Evolutionary conservation across 2,329 filamentous ascomycete genomes (phyloP).

Genomic region (Alternaria postmessia): DNA sequence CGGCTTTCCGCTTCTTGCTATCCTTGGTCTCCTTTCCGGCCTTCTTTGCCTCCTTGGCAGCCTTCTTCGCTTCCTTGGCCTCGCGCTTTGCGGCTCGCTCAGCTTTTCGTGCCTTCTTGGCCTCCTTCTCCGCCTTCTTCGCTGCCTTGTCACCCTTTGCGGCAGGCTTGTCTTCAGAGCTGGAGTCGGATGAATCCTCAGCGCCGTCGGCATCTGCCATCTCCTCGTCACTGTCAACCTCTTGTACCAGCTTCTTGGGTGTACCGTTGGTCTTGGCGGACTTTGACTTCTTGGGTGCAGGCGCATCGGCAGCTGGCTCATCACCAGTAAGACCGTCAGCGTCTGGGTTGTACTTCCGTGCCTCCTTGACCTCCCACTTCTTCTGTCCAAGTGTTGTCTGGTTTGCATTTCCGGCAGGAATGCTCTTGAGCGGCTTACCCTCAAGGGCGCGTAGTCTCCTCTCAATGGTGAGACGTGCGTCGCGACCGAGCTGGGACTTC

Average conservation of each 20-base stretch:
- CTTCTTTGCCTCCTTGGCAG: slow-evolving; percentile 60
- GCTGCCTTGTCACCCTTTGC: slow-evolving; percentile 48
- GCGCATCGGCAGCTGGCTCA: slow-evolving; percentile 60
- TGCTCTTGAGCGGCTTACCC: slow-evolving; percentile 84
- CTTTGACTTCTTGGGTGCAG: slow-evolving; percentile 57
- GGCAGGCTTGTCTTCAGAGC: slow-evolving; percentile 43
- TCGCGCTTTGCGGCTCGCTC: slow-evolving; percentile 50
- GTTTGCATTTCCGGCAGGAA: slow-evolving; percentile 66
- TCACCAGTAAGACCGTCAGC: slow-evolving; percentile 83
- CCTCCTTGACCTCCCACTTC: slow-evolving; percentile 93
- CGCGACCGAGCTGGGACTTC: slow-evolving; percentile 79
- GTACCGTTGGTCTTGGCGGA: slow-evolving; percentile 51
- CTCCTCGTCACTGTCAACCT: slow-evolving; percentile 55
- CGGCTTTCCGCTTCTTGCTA: slow-evolving; percentile 57
- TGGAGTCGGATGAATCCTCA: slow-evolving; percentile 49
- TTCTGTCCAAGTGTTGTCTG: slow-evolving; percentile 52
- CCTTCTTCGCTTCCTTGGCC: slow-evolving; percentile 62
- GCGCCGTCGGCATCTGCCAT: slow-evolving; percentile 50
- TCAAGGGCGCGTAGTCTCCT: slow-evolving; percentile 80
- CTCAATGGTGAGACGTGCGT: slow-evolving; percentile 76
- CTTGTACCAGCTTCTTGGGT: slow-evolving; percentile 58
- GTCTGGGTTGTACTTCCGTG: slow-evolving; percentile 91
- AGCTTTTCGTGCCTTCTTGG: slow-evolving; percentile 55
- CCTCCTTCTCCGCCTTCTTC: slow-evolving; percentile 53
- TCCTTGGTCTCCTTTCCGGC: slow-evolving; percentile 63